phyloP scores from a whole-genome alignment of 345 rosid species.

The Cochlearia excelsa region DNA sequence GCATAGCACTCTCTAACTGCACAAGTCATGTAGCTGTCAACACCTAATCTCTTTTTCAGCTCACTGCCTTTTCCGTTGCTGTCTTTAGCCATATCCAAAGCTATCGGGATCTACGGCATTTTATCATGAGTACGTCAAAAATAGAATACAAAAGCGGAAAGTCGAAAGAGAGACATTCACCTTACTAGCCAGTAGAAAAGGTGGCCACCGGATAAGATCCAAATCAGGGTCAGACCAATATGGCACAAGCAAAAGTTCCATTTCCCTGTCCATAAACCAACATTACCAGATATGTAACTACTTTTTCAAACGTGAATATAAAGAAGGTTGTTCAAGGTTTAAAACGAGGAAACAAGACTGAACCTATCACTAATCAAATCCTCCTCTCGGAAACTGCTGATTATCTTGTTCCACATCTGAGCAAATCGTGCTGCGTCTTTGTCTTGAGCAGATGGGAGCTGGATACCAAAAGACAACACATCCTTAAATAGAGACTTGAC shows the following conservation, averaged over 20 bases:
- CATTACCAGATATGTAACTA: conserved; percentile 13
- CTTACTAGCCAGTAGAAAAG: conserved; percentile 62
- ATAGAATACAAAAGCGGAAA: background rate
- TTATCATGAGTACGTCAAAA: conserved; percentile 11
- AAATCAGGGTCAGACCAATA: conserved; percentile 53
- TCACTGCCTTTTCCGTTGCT: conserved; percentile 51
- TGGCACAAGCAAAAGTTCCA: conserved; percentile 53
- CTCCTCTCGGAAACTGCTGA: conserved; percentile 58
- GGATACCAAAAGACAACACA: conserved; percentile 28
- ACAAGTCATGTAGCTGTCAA: conserved; percentile 54
- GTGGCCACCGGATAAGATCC: conserved; percentile 56
- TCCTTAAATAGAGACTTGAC: conserved; percentile 14
- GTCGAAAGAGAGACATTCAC: conserved; percentile 27
- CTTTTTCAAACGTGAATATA: conserved; percentile 1
- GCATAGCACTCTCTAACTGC: conserved; percentile 56
- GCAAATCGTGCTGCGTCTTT: conserved; percentile 56
- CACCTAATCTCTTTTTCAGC: conserved; percentile 45
- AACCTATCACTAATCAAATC: conserved; percentile 55
- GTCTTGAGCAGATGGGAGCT: conserved; percentile 44
- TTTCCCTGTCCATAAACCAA: conserved; percentile 43
- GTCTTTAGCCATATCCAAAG: conserved; percentile 65
- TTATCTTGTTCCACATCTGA: conserved; percentile 61
- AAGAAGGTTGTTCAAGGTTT: conserved; percentile 39
- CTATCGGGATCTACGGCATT: conserved; percentile 50
- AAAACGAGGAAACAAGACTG: conserved; percentile 41